These are phyloP conservation scores for Backusella tuberculispora DNA, from an alignment of 192 early-diverging fungal genomes.

Conservation along the genomic window DNA sequence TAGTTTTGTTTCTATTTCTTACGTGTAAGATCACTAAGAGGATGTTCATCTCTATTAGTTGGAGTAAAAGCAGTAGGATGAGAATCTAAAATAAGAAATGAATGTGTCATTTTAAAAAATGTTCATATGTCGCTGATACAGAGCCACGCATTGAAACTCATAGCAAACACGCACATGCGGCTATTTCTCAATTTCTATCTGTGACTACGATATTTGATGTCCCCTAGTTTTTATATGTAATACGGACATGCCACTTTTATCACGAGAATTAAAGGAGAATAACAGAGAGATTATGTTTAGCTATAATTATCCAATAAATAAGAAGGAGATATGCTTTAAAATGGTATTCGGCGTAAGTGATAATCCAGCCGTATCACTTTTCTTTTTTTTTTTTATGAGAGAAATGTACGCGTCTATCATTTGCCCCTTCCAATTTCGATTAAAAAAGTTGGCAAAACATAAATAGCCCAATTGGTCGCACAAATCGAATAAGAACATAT, in stretches of 20 bases:
- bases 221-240: background rate
- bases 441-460: background rate
- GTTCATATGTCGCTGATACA: background rate
- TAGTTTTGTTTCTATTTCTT: background rate
- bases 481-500: conserved; percentile 5
- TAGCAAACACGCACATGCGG: background rate
- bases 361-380: no score
- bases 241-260: background rate
- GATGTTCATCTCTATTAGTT: background rate
- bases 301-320: no score
- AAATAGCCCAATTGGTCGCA: background rate
- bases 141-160: background rate
- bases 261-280: background rate
- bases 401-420: background rate
- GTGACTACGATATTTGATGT: background rate
- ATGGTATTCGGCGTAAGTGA: background rate
- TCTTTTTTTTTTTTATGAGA: background rate
- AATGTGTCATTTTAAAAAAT: conserved; percentile 3
- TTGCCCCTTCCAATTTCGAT: background rate
- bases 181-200: background rate
- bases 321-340: background rate
- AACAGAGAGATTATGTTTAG: background rate
- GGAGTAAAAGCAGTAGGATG: conserved; percentile 7
- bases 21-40: background rate
- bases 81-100: conserved; percentile 16